Conservation (phyloP, 148 eudicot genomes). For the Heliamphora exappendiculata region DNA sequence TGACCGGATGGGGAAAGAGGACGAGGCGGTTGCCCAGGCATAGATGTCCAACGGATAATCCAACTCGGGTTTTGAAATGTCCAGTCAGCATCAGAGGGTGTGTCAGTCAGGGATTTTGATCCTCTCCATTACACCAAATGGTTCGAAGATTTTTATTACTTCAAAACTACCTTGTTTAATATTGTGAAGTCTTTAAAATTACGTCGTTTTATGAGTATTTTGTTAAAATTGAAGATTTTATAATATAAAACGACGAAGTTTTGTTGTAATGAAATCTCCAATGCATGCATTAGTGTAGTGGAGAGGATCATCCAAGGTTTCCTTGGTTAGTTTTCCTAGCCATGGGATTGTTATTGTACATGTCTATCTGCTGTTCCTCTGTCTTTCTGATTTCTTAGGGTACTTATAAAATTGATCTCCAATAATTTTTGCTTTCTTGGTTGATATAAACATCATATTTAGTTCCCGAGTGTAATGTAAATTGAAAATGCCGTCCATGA, state of each 20-base stretch:
- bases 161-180: too few species aligned
- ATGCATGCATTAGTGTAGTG: too few species aligned
- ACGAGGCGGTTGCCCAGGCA: conserved; percentile 39
- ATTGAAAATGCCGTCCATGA: too few species aligned
- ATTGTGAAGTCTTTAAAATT: too few species aligned
- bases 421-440: conserved; percentile 1
- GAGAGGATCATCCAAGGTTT: too few species aligned
- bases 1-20: conserved; percentile 42
- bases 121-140: too few species aligned
- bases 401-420: neutral
- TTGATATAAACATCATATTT: neutral
- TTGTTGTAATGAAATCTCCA: too few species aligned
- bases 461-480: neutral
- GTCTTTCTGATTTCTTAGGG: neutral
- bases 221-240: too few species aligned
- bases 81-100: neutral
- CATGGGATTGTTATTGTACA: neutral
- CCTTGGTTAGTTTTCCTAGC: neutral
- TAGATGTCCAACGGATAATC: conserved; percentile 18
- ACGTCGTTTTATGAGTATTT: too few species aligned
- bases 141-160: too few species aligned
- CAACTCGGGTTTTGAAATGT: conserved; percentile 17
- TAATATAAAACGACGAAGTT: too few species aligned
- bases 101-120: too few species aligned
- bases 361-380: neutral